phyloP scores from a whole-genome alignment of 345 rosid genomes.

The Diplotaxis tenuifolia region DNA sequence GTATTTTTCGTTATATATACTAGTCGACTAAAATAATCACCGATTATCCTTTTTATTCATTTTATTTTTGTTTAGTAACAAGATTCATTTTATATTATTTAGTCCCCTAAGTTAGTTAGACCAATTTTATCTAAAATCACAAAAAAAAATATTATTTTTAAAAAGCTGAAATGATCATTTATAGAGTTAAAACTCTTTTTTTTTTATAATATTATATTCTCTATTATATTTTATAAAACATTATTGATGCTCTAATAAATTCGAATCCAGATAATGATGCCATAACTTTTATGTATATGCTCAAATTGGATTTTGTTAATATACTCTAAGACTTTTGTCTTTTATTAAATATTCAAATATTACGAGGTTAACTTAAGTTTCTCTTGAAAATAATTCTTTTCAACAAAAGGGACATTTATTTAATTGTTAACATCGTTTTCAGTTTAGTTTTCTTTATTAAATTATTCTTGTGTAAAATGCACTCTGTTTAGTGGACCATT shows the following conservation, averaged over 20 bases:
- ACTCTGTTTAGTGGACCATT: conserved; percentile 30
- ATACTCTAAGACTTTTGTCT: neutral
- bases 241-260: neutral
- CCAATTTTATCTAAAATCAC: neutral
- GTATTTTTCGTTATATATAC: neutral
- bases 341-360: neutral
- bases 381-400: neutral
- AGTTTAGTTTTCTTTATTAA: conserved; percentile 12
- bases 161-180: neutral
- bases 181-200: neutral
- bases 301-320: neutral
- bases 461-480: conserved; percentile 2
- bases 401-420: neutral
- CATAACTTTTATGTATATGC: neutral
- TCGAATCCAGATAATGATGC: neutral
- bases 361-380: conserved; percentile 4
- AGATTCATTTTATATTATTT: neutral
- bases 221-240: neutral
- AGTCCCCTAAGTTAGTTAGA: neutral
- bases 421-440: conserved; percentile 11
- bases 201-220: neutral
- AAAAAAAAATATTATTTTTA: neutral
- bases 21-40: neutral
- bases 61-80: neutral
- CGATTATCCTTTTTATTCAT: neutral